Percentiles rank a stretch among this genome's conserved stretches.
Evolutionary conservation across 75 land plant species (phyloP).

Genomic region (Cunninghamia lanceolata): DNA sequence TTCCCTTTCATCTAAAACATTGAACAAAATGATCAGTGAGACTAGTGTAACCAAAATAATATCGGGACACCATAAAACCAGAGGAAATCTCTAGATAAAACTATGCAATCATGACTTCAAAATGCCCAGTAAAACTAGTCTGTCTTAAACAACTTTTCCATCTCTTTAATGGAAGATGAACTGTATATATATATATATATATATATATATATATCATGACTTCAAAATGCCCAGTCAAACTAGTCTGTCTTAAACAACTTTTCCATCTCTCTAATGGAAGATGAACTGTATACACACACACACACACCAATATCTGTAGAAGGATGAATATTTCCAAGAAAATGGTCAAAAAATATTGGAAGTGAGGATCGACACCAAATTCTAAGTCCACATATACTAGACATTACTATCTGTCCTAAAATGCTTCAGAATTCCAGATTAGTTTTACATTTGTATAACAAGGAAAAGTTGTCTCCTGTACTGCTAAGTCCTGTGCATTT

Average conservation of each 20-base stretch:
- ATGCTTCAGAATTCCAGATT: neutral
- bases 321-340: neutral
- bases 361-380: neutral
- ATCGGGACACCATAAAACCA: neutral
- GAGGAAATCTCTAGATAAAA: neutral
- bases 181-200: neutral
- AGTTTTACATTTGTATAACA: neutral
- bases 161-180: neutral
- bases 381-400: neutral
- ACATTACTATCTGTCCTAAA: neutral
- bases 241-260: neutral
- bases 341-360: neutral
- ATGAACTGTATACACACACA: neutral
- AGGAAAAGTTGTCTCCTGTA: neutral
- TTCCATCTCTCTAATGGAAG: neutral
- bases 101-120: neutral
- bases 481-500: neutral
- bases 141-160: neutral
- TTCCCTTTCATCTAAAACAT: conserved; percentile 29
- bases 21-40: neutral
- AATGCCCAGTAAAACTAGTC: neutral
- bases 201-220: neutral
- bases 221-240: neutral
- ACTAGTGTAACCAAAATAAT: neutral
- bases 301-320: neutral